Percentiles rank a stretch among this genome's conserved stretches.
phyloP scores from a whole-genome alignment of 208 protist species.

The Acanthamoeba rhysodes region DNA sequence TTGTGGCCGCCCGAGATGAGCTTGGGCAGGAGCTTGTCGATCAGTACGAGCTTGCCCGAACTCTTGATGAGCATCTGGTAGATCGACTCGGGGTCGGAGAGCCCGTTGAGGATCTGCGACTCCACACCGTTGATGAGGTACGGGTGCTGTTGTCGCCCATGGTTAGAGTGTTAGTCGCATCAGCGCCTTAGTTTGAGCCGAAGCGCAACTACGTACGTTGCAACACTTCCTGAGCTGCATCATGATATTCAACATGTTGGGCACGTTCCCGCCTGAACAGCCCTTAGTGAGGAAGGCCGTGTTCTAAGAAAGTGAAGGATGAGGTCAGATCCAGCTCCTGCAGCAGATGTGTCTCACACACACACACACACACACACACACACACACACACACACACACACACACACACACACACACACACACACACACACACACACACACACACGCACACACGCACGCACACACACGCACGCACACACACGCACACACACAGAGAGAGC shows the following conservation, averaged over 20 bases:
- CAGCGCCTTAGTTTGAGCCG: background rate
- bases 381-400: background rate
- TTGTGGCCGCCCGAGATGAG: slow-evolving; percentile 90
- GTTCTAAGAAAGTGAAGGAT: slow-evolving; percentile 1
- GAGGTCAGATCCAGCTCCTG: background rate
- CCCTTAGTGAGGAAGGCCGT: slow-evolving; percentile 62
- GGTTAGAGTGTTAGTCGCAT: background rate
- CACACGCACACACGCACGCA: too few species aligned
- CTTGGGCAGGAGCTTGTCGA: slow-evolving; percentile 94
- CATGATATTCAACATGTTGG: slow-evolving; percentile 91
- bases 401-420: too few species aligned
- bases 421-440: too few species aligned
- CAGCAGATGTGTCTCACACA: background rate
- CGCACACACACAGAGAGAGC: background rate
- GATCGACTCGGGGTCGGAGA: slow-evolving; percentile 9
- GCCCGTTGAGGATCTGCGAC: slow-evolving; percentile 64
- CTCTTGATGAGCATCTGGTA: slow-evolving; percentile 83
- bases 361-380: too few species aligned
- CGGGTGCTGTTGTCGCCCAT: slow-evolving; percentile 67
- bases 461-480: too few species aligned
- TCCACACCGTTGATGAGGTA: slow-evolving; percentile 89
- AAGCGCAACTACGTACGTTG: slow-evolving; percentile 78
- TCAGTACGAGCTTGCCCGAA: slow-evolving; percentile 94
- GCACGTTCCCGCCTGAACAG: slow-evolving; percentile 67
- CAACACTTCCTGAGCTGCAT: slow-evolving; percentile 94